Evolutionary conservation across 345 rosid species (phyloP).

Genomic region (Euphorbia peplus): DNA sequence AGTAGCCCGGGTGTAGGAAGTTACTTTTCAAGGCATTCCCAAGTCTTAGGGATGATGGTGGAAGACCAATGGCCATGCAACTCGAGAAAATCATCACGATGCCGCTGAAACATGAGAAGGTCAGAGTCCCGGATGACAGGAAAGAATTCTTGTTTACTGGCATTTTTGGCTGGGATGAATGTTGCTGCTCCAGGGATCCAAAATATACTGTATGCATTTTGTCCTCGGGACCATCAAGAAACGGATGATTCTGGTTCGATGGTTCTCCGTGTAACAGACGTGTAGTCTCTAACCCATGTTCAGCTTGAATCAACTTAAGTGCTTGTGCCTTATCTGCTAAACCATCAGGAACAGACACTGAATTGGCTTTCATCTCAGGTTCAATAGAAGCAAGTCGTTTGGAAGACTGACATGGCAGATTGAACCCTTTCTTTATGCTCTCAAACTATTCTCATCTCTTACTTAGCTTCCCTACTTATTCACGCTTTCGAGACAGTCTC

Average conservation of each 20-base stretch:
- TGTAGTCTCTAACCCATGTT: not conserved
- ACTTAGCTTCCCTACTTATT: not conserved
- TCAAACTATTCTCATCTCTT: not conserved
- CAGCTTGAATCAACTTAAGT: not conserved
- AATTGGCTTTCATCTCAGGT: slow-evolving; percentile 15
- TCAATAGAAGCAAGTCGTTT: slow-evolving; percentile 23
- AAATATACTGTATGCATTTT: not conserved
- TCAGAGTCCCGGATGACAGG: too few species aligned
- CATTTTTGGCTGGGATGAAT: slow-evolving; percentile 17
- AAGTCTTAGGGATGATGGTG: not conserved
- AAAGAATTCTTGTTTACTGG: too few species aligned
- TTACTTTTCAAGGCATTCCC: slow-evolving; percentile 14
- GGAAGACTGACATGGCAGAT: slow-evolving; percentile 23
- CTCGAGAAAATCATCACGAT: too few species aligned
- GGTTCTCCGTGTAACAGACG: not conserved
- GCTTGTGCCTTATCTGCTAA: slow-evolving; percentile 14
- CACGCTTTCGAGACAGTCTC: slow-evolving; percentile 5
- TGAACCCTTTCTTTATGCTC: slow-evolving; percentile 9
- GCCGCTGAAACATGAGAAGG: too few species aligned
- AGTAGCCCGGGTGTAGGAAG: slow-evolving; percentile 4
- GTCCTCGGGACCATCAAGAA: not conserved
- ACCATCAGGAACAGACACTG: not conserved
- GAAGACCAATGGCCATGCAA: too few species aligned
- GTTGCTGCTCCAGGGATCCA: slow-evolving; percentile 18
- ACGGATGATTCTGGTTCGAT: not conserved